Percentiles rank a stretch among this genome's conserved stretches.
Conservation (phyloP, 345 rosid species). For the Euphorbia tirucalli region DNA sequence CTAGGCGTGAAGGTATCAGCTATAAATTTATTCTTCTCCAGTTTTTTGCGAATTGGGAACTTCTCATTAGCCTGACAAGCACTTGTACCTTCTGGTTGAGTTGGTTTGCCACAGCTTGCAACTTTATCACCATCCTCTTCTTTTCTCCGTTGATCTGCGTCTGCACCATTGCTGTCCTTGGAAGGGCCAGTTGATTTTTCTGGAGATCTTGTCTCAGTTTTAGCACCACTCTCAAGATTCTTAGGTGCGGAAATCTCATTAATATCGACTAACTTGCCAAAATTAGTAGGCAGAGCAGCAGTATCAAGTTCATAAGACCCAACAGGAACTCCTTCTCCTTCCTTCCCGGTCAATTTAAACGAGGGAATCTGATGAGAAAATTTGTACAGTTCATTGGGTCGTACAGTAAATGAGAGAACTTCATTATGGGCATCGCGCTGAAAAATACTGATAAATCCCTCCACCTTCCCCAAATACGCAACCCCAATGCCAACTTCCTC, state of each 20-base stretch:
- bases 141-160: conserved; percentile 7
- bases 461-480: conserved; percentile 62
- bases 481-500: conserved; percentile 57
- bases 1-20: conserved; percentile 33
- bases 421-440: conserved; percentile 30
- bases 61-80: conserved; percentile 29
- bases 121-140: conserved; percentile 16
- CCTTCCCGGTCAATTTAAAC: conserved; percentile 64
- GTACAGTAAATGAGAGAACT: conserved; percentile 36
- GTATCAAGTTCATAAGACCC: conserved; percentile 84
- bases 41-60: conserved; percentile 20
- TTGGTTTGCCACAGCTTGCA: neutral
- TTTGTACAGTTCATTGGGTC: conserved; percentile 47
- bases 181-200: conserved; percentile 11
- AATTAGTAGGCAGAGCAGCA: conserved; percentile 51
- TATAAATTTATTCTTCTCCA: conserved; percentile 13
- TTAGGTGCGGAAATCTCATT: conserved; percentile 18
- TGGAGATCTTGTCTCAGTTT: conserved; percentile 26
- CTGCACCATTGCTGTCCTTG: conserved; percentile 15
- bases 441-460: conserved; percentile 76
- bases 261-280: conserved; percentile 17
- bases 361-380: conserved; percentile 82
- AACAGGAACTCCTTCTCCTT: conserved; percentile 65
- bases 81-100: conserved; percentile 14
- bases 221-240: conserved; percentile 23